These are phyloP conservation scores for Vitis rupestris DNA, from an alignment of 164 flowering plant genomes.

Conservation along the genomic window DNA sequence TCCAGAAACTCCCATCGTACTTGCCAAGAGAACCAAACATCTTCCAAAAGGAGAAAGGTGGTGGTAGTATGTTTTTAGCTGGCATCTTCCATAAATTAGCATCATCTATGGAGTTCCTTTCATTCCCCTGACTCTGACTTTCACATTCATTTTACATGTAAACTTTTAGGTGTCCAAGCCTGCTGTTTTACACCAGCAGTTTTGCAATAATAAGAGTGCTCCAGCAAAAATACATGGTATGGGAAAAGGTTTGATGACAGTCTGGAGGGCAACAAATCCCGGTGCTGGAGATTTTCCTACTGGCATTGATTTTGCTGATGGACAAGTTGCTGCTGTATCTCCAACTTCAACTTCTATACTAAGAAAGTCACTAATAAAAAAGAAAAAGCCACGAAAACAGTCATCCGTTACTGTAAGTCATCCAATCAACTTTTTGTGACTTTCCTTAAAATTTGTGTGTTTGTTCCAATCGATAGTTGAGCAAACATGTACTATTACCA, in stretches of 20 bases:
- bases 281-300: constrained; percentile 40
- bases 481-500: neutral
- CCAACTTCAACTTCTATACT: constrained; percentile 17
- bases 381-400: constrained; percentile 26
- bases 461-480: neutral
- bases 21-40: constrained; percentile 33
- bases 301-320: constrained; percentile 24
- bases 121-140: neutral
- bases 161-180: constrained; percentile 31
- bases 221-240: constrained; percentile 59
- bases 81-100: neutral
- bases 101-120: neutral
- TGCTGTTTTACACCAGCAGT: constrained; percentile 11
- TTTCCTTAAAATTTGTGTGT: too few species aligned
- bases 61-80: constrained; percentile 2
- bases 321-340: constrained; percentile 10
- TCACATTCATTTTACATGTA: neutral
- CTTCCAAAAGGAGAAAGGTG: constrained; percentile 68
- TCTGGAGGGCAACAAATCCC: constrained; percentile 56
- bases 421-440: neutral
- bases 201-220: constrained; percentile 19
- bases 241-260: constrained; percentile 86
- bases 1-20: constrained; percentile 19
- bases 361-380: constrained; percentile 12
- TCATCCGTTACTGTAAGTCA: constrained; percentile 35